Evolutionary conservation across 2,329 filamentous ascomycete species (phyloP).

Genomic region (Torrubiella hemipterigena): DNA sequence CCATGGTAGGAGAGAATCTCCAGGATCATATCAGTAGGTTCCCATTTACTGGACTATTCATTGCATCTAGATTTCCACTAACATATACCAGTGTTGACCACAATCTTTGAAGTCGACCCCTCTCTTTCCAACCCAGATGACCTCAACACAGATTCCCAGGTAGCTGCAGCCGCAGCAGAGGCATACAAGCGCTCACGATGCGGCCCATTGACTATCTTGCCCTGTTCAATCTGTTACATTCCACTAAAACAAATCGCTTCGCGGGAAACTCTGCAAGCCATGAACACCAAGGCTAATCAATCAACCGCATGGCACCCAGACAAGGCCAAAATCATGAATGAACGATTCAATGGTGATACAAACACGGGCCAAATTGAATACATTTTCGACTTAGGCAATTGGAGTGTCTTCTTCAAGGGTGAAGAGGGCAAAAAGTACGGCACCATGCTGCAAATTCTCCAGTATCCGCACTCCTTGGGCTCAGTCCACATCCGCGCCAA

Average conservation of each 20-base stretch:
- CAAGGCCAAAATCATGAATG: constrained; percentile 16
- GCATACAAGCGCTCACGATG: constrained; percentile 15
- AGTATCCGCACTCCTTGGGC: neutral
- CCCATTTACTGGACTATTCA: neutral
- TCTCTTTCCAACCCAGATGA: constrained; percentile 26
- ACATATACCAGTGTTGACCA: constrained; percentile 22
- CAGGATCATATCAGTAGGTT: constrained; percentile 29
- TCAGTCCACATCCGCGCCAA: neutral
- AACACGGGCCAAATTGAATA: constrained; percentile 9
- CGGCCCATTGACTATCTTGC: constrained; percentile 26
- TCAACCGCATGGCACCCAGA: constrained; percentile 11
- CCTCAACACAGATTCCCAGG: constrained; percentile 16
- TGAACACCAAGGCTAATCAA: constrained; percentile 11
- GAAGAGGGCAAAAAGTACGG: neutral
- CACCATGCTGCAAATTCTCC: neutral
- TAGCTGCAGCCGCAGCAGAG: constrained; percentile 18
- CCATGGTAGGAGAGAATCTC: constrained; percentile 35
- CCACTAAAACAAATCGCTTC: constrained; percentile 23
- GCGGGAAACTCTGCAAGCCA: constrained; percentile 9
- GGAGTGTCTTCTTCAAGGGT: neutral
- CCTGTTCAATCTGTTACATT: constrained; percentile 28
- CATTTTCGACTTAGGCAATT: constrained; percentile 10
- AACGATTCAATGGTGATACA: constrained; percentile 17
- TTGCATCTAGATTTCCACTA: constrained; percentile 2
- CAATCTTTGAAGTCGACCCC: constrained; percentile 32